A percentile compares a stretch with the other conserved stretches of the same genome.
Evolutionary conservation across 129 eudicot species (phyloP).

Genomic region (Lactuca sativa): DNA sequence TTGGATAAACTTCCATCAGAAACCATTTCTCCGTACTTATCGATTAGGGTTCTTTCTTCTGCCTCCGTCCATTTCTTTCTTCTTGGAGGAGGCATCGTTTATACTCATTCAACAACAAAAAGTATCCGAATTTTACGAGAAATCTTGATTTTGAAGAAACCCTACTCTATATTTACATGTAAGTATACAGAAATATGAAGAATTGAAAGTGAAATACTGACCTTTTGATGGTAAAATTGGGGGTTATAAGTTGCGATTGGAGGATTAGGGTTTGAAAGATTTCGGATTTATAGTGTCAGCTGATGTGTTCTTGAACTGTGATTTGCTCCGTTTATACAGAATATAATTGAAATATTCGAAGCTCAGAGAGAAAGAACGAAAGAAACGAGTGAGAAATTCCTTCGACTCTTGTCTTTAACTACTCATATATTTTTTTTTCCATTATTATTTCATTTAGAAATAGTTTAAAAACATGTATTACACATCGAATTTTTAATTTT

Average conservation of each 20-base stretch:
- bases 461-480: too few species aligned
- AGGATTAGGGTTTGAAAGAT: constrained; percentile 13
- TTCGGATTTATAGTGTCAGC: background rate
- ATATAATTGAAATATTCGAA: constrained; percentile 6
- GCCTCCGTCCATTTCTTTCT: constrained; percentile 96
- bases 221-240: constrained; percentile 19
- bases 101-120: constrained; percentile 30
- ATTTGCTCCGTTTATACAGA: background rate
- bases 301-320: constrained; percentile 5
- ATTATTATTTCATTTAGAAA: too few species aligned
- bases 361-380: background rate
- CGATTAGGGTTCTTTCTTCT: constrained; percentile 85
- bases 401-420: constrained; percentile 6
- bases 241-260: constrained; percentile 21
- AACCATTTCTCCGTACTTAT: constrained; percentile 75
- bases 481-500: too few species aligned
- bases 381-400: constrained; percentile 24
- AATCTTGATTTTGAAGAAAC: constrained; percentile 15
- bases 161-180: constrained; percentile 11
- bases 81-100: constrained; percentile 66
- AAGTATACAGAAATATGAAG: background rate
- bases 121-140: background rate
- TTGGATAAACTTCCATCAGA: constrained; percentile 75
- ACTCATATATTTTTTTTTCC: background rate
- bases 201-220: constrained; percentile 24